phyloP scores from a whole-genome alignment of 495 filamentous ascomycete genomes.

The Xylaria cubensis region DNA sequence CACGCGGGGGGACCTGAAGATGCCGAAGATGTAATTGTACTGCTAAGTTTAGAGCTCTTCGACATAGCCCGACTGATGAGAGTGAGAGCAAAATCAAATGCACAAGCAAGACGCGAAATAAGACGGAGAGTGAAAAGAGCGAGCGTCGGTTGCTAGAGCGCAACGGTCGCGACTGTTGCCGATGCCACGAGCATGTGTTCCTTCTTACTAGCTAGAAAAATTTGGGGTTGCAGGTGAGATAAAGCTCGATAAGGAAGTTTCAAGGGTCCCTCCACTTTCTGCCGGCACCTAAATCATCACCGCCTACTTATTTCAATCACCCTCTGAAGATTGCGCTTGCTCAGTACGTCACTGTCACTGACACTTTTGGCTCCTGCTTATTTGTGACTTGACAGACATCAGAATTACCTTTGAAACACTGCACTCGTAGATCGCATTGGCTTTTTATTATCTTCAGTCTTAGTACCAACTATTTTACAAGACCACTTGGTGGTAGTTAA shows the following conservation, averaged over 20 bases:
- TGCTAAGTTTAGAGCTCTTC: constrained; percentile 21
- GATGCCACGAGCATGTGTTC: not conserved
- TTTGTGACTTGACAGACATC: too few species aligned
- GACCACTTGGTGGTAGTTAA: too few species aligned
- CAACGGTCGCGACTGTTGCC: constrained; percentile 11
- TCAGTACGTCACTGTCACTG: too few species aligned
- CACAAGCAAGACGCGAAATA: not conserved
- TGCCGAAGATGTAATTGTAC: constrained; percentile 22
- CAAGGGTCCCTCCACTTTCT: not conserved
- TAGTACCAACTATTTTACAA: too few species aligned
- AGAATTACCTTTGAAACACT: too few species aligned
- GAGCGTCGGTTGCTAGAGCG: constrained; percentile 13
- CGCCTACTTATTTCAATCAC: not conserved
- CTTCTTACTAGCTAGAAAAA: constrained; percentile 23
- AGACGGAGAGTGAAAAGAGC: constrained; percentile 3
- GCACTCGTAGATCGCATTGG: too few species aligned
- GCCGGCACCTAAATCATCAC: not conserved
- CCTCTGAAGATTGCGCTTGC: not conserved
- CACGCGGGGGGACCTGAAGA: constrained; percentile 46
- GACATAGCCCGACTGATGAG: constrained; percentile 33
- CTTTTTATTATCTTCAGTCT: too few species aligned
- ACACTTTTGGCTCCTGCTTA: not conserved
- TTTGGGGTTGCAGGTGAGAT: constrained; percentile 30
- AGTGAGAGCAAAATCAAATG: not conserved
- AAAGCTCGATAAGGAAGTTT: constrained; percentile 22